phyloP scores from a whole-genome alignment of 179 eudicot genomes.

The Silene noctiflora region DNA sequence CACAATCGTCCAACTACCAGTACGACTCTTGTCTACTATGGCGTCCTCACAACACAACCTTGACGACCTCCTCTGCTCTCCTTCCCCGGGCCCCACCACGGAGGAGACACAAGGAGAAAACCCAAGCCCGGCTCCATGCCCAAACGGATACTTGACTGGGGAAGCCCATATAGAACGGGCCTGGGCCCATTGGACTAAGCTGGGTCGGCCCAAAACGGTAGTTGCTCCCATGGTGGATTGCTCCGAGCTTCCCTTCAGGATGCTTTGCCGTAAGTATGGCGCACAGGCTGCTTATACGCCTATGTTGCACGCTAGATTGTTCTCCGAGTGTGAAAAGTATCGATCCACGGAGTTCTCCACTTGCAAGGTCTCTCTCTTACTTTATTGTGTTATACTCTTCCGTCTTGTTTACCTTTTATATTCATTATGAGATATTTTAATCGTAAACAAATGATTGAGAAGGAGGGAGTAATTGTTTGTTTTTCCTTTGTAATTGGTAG shows the following conservation, averaged over 20 bases:
- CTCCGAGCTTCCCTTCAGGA: constrained; percentile 90
- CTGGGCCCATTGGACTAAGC: constrained; percentile 84
- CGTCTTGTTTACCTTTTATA: too few species aligned
- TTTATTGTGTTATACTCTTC: neutral
- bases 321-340: constrained; percentile 80
- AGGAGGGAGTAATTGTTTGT: too few species aligned
- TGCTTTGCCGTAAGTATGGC: constrained; percentile 88
- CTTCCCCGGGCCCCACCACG: neutral
- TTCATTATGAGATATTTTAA: too few species aligned
- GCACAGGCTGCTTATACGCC: constrained; percentile 94
- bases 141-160: constrained; percentile 48
- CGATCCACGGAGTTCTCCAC: constrained; percentile 74
- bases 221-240: constrained; percentile 99
- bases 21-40: constrained; percentile 29
- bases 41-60: constrained; percentile 22
- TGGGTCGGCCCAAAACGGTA: constrained; percentile 66
- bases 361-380: constrained; percentile 54
- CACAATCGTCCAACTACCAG: constrained; percentile 13
- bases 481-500: too few species aligned
- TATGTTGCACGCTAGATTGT: constrained; percentile 92
- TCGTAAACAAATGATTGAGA: too few species aligned
- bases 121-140: constrained; percentile 23
- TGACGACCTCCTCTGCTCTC: constrained; percentile 47
- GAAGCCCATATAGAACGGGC: constrained; percentile 76
- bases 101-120: neutral